Evolutionary conservation across 768 basidiomycete genomes (phyloP), one percentile per base, ranked within the genome.

Genomic region (Agrocybe pediades): DNA sequence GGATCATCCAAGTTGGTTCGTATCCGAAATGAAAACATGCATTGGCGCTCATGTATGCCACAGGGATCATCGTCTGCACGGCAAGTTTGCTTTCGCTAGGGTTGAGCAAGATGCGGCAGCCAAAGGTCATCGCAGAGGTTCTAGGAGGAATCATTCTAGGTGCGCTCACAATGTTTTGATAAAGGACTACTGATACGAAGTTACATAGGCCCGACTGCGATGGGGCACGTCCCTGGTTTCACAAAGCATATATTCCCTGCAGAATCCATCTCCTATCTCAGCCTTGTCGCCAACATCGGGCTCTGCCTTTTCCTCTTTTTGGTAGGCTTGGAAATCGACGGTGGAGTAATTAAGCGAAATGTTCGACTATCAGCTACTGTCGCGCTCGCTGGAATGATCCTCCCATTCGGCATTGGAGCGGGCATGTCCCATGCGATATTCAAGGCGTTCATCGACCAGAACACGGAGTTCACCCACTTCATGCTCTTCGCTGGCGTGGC

Each of bases 401-500:
- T 99, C 1, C 96, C 96, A 0, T 98, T 99, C 60, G 92, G 83
- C 0, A 71, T 98, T 2, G 96, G 96, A 0, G 81, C 88, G 0
- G 87, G 78, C 0, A 66, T 83, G 9, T 61, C 80, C 25, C 81
- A 74, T 9, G 85, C 90, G 0, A 65, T 97, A 6, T 98, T 94
- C 73, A 69, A 74, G 9, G 63, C 84, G 54, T 98, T 95, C 71
- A 81, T 92, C 58, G 80, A 87, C 63, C 68, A 73, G 1, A 74
- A 71, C 42, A 78, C 87, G 45, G 78, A 85, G 48, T 96, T 94
- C 68, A 87, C 91, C 0, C 79, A 96, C 67, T 98, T 98, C 70
- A 86, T 97, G 82, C 84, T 99, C 30, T 98, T 98, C 71, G 86
- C 90, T 9, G 94, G 92, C 13, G 92, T 95, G 19, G 93, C 94